Conservation (phyloP, 306 rosid genomes). For the Dicorynia guianensis region DNA sequence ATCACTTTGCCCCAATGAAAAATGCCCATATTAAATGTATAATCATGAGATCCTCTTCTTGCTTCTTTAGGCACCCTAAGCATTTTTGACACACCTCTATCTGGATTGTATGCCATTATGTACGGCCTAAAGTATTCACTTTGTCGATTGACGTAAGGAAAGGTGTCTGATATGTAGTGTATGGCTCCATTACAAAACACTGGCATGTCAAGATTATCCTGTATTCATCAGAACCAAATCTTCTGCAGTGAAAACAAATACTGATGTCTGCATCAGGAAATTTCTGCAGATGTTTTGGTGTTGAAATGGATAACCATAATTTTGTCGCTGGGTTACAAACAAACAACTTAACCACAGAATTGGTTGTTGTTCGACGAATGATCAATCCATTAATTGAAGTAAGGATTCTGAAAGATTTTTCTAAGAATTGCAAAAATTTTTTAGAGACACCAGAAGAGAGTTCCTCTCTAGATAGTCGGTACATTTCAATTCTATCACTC, state of each 20-base stretch:
- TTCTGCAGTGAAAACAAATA: background rate
- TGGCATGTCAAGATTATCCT: constrained; percentile 19
- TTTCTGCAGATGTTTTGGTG: background rate
- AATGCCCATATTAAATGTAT: constrained; percentile 1
- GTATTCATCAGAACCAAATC: background rate
- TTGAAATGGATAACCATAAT: background rate
- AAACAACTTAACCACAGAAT: background rate
- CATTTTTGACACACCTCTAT: constrained; percentile 19
- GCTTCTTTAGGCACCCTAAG: constrained; percentile 5
- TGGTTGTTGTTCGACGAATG: background rate
- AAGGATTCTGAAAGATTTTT: background rate
- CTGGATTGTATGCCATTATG: constrained; percentile 1
- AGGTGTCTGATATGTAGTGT: constrained; percentile 1
- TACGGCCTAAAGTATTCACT: constrained; percentile 27
- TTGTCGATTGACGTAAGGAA: rapidly evolving
- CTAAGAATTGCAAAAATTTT: background rate
- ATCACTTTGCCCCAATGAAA: constrained; percentile 20
- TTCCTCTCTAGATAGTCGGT: background rate
- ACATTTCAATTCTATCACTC: background rate
- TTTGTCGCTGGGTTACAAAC: constrained; percentile 18
- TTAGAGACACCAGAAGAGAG: background rate
- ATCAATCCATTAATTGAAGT: constrained; percentile 26
- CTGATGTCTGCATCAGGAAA: background rate
- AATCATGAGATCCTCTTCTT: background rate
- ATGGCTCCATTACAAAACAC: constrained; percentile 1